Base-by-base conservation (phyloP, 805 yeast genomes). In the Lipomyces anomalus region DNA sequence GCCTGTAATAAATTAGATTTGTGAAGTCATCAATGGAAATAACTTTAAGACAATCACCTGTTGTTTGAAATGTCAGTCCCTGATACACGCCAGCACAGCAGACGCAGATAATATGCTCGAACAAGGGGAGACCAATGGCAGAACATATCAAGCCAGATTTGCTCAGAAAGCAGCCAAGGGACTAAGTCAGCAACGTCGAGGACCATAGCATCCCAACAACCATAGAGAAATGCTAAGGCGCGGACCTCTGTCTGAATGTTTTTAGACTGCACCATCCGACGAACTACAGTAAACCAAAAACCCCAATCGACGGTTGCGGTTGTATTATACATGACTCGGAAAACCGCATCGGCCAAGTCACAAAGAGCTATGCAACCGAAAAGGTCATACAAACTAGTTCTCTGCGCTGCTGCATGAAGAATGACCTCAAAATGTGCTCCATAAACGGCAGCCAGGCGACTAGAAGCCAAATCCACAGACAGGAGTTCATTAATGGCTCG, bases 81-180 rank as follows among this genome's bases (percentile, higher is more conserved):
- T 9, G 67, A 62, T 36, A 81, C 62, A 51, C 85, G 74, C 83
- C 90, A 86, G 39, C 84, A 71, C 16, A 86, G 48, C 20, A 86
- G 68, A 34, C 88, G 68, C 39, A 75, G 69, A 61, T 79, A 86
- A 57, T 79, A 83, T 3, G 82, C 73, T 30, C 95, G 68, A 21
- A 84, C 79, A 16, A 85, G 62, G 2, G 95, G 88, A 57, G 79
- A 75, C 86, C 94, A 87, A 63, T 87, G 94, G 32, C 80, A 74
- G 57, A 86, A 78, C 49, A 74, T 75, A 39, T 69, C 66, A 28
- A 63, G 63, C 82, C 89, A 84, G 28, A 68, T 65, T 1, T 59
- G 54, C 3, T 67, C 60, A 3, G 75, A 69, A 5, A 82, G 63
- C 28, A 84, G 60, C 80, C 82, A 82, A 17, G 63, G 57, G 3